These are phyloP conservation scores for Ophiocordyceps sinensis DNA, from an alignment of 2,329 filamentous ascomycete genomes.

Conservation along the genomic window DNA sequence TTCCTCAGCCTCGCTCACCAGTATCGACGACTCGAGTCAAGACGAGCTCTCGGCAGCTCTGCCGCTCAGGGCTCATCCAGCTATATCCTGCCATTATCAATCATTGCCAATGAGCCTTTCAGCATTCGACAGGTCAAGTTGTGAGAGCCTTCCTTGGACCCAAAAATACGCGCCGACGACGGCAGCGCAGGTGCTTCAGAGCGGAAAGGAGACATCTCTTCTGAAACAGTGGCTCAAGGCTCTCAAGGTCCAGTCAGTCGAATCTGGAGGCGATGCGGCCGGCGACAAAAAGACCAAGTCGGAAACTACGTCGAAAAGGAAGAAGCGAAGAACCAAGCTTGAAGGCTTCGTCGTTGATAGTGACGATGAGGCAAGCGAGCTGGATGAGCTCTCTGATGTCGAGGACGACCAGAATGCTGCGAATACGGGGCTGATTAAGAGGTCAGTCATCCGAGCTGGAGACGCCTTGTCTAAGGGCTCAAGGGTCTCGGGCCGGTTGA, in stretches of 20 bases:
- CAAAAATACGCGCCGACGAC: constrained; percentile 70
- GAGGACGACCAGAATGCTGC: constrained; percentile 39
- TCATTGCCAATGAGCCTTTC: constrained; percentile 49
- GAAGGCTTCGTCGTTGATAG: constrained; percentile 70
- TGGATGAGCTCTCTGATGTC: constrained; percentile 53
- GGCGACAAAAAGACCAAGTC: constrained; percentile 15
- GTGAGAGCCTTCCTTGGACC: constrained; percentile 59
- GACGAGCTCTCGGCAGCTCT: constrained; percentile 18
- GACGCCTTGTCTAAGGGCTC: constrained; percentile 17
- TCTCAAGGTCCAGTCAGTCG: constrained; percentile 63
- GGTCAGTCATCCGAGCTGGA: constrained; percentile 37
- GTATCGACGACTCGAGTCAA: constrained; percentile 12
- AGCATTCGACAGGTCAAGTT: constrained; percentile 66
- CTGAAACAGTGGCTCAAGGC: constrained; percentile 70
- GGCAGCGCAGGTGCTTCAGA: constrained; percentile 62
- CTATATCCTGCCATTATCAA: constrained; percentile 43
- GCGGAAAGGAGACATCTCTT: constrained; percentile 51
- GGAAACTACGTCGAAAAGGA: constrained; percentile 34
- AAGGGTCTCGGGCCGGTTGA: constrained; percentile 34
- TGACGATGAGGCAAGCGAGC: constrained; percentile 56
- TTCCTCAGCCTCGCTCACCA: constrained; percentile 1
- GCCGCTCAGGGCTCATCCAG: constrained; percentile 32
- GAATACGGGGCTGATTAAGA: constrained; percentile 25
- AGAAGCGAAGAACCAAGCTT: constrained; percentile 57
- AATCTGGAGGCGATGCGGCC: constrained; percentile 35